Evolutionary conservation across 305 asterid species (phyloP), one percentile per base, ranked within the genome.

Genomic region (Stenogyne calaminthoides): DNA sequence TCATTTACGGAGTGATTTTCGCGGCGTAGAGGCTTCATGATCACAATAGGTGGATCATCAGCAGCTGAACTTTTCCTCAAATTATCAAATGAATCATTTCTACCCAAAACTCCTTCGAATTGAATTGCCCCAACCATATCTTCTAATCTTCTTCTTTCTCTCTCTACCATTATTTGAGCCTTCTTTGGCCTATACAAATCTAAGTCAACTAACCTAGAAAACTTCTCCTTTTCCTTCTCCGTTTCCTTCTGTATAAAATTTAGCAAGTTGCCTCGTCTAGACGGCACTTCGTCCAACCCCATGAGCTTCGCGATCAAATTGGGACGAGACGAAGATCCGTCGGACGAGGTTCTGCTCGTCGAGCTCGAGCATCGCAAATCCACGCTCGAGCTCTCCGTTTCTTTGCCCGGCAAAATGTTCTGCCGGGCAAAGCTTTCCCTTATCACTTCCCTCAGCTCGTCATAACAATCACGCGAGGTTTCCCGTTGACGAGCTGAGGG

Each of bases 401-500:
- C 82, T 49, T 75, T 71, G 51, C 36, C 54, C 62, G 87, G 81
- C 86, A 89, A 68, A 80, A 89, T 32, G 73, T 89, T 86, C 59
- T 86, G 90, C 75, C 94, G 81, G 34, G 89, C 90, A 69, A 91
- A 84, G 59, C 90, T 84, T 40, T 87, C 94, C 71, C 73, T 75
- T 37, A 91, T 87, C 70, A 79, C 94, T 8, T 89, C 89, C 78
- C 97, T 85, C 46, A 89, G 86, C 88, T 91, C 96, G 22, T 89
- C 94, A 56, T 83, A 91, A 67, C 97, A 87, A 78, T 91, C 96
- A 27, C 76, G n/a, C n/a, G n/a, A n/a, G n/a, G n/a, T n/a, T n/a
- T n/a, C n/a, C n/a, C n/a, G 54, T 0, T 15, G 19, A 47, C 20
- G 20, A 47, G 19, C 8, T 0, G 54, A 6, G 20, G 19, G 52